A percentile compares a stretch with the other conserved stretches of the same genome.
These are phyloP conservation scores for Gynandropsis gynandra DNA, from an alignment of 345 rosid genomes.

Conservation along the genomic window DNA sequence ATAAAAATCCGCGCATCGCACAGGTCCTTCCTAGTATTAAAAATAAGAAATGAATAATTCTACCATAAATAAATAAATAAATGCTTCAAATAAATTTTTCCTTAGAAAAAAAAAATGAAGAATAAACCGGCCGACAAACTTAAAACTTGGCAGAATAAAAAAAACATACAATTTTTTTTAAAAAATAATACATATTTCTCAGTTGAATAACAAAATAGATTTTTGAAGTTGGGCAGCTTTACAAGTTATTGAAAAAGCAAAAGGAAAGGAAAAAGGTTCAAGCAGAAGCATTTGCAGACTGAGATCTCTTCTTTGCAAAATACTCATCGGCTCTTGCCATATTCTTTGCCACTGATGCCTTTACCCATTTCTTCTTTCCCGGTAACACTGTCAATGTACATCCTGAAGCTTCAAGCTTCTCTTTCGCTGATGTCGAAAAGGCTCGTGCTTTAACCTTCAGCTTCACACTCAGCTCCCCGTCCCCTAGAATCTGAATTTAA, in stretches of 20 bases:
- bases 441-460: conserved; percentile 75
- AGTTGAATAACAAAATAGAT: background rate
- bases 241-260: conserved; percentile 5
- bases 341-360: conserved; percentile 79
- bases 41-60: too few species aligned
- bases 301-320: conserved; percentile 83
- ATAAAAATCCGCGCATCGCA: too few species aligned
- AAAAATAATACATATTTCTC: too few species aligned
- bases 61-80: too few species aligned
- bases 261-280: conserved; percentile 11
- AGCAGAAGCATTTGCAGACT: conserved; percentile 41
- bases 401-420: conserved; percentile 78
- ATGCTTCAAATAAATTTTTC: background rate
- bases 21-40: too few species aligned
- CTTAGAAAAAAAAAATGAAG: conserved; percentile 8
- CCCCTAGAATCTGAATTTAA: conserved; percentile 60
- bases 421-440: conserved; percentile 68
- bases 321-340: conserved; percentile 76
- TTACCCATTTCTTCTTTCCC: conserved; percentile 90
- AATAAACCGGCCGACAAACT: too few species aligned
- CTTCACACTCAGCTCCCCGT: conserved; percentile 68
- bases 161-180: too few species aligned
- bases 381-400: conserved; percentile 70
- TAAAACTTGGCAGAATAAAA: too few species aligned
- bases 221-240: conserved; percentile 23